Evolutionary conservation across 2,329 filamentous ascomycete species (phyloP).

Genomic region (Aureobasidium sp.): DNA sequence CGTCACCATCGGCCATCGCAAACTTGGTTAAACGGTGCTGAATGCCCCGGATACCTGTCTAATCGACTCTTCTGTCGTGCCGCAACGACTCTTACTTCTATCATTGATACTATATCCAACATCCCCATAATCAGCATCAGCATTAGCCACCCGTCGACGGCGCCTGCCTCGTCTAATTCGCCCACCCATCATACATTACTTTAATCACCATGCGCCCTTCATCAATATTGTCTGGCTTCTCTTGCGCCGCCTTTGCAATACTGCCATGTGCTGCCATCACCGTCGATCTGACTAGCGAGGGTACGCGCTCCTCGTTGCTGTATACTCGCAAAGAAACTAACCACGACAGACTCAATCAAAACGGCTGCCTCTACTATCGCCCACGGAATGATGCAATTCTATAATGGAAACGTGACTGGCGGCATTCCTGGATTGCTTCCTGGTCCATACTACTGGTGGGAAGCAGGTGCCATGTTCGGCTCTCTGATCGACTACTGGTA

Average conservation of each 20-base stretch:
- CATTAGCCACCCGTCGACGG: not conserved
- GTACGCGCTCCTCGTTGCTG: not conserved
- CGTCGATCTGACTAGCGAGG: conserved; percentile 19
- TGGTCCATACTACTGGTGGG: conserved; percentile 67
- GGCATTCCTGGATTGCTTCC: conserved; percentile 49
- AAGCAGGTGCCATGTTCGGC: conserved; percentile 54
- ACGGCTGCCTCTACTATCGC: conserved; percentile 35
- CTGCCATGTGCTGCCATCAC: conserved; percentile 17
- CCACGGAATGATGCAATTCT: conserved; percentile 44
- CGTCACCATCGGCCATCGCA: not conserved
- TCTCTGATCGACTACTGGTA: conserved; percentile 64
- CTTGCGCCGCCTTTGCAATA: conserved; percentile 16
- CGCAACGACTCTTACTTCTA: not conserved
- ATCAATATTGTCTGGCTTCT: conserved; percentile 11
- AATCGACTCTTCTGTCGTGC: not conserved
- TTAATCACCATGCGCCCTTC: conserved; percentile 17
- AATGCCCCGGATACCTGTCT: not conserved
- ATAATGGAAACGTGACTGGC: conserved; percentile 44
- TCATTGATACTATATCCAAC: not conserved
- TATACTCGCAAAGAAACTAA: not conserved
- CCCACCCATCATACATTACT: not conserved
- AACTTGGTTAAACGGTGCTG: not conserved
- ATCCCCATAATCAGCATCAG: not conserved
- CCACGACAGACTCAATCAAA: conserved; percentile 34
- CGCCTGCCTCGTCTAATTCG: not conserved